Percentiles rank a stretch among this genome's conserved stretches.
These are phyloP conservation scores for Penicillium sp. DNA, from an alignment of 2,329 filamentous ascomycete species.

Conservation along the genomic window DNA sequence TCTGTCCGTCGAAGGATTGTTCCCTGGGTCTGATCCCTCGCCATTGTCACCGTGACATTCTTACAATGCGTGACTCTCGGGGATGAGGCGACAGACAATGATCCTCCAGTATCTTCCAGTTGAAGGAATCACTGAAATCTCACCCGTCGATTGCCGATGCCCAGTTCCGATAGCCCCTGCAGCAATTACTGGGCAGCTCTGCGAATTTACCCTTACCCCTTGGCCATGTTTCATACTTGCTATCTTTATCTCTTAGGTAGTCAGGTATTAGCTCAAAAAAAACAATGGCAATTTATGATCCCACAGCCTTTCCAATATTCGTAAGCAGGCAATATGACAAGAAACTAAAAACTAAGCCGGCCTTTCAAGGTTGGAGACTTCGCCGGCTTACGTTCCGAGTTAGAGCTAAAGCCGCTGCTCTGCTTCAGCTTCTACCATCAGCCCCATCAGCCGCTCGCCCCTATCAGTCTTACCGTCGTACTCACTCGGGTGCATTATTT, in stretches of 20 bases:
- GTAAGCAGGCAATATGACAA: background rate
- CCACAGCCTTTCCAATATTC: background rate
- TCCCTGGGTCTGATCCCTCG: conserved; percentile 14
- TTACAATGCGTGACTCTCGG: conserved; percentile 10
- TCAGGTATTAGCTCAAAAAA: conserved; percentile 13
- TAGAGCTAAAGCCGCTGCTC: conserved; percentile 2
- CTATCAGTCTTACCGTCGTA: background rate
- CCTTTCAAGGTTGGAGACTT: background rate
- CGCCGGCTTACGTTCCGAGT: background rate
- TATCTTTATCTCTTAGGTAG: conserved; percentile 14
- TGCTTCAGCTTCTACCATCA: background rate
- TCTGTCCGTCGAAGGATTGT: conserved; percentile 8
- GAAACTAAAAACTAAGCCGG: background rate
- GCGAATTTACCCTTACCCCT: conserved; percentile 12
- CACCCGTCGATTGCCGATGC: conserved; percentile 6
- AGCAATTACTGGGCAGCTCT: conserved; percentile 16
- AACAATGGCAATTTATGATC: conserved; percentile 7
- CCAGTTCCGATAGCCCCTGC: conserved; percentile 1
- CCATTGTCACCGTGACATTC: conserved; percentile 11
- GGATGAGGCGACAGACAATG: conserved; percentile 12
- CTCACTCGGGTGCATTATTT: background rate
- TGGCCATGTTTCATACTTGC: conserved; percentile 18
- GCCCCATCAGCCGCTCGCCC: background rate
- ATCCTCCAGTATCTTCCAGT: conserved; percentile 2
- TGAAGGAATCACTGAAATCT: background rate